Evolutionary conservation across 2,329 filamentous ascomycete genomes (phyloP).

Genomic region (Penicillium aurantiogriseum): DNA sequence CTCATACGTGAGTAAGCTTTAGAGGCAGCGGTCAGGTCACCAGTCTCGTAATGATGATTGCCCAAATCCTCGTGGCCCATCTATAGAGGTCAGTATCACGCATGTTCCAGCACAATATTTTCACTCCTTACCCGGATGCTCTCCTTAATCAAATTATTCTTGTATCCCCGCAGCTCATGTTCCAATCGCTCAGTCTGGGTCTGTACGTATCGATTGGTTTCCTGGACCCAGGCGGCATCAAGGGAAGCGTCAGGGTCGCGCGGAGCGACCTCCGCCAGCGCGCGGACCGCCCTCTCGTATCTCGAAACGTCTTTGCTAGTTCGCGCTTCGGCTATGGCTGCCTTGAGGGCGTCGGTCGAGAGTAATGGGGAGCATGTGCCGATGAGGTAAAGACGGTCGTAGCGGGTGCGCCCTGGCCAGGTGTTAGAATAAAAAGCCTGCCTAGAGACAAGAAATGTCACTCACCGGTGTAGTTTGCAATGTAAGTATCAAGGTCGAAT

Average conservation of each 20-base stretch:
- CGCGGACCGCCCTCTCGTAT: slow-evolving; percentile 68
- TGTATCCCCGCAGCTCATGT: slow-evolving; percentile 83
- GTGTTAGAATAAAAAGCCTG: slow-evolving; percentile 3
- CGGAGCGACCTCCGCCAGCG: slow-evolving; percentile 63
- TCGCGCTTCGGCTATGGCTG: slow-evolving; percentile 74
- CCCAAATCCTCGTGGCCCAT: slow-evolving; percentile 95
- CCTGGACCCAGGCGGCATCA: slow-evolving; percentile 74
- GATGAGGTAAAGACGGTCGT: slow-evolving; percentile 78
- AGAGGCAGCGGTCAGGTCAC: slow-evolving; percentile 68
- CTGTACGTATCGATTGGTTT: slow-evolving; percentile 64
- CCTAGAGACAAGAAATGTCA: not conserved
- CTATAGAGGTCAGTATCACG: slow-evolving; percentile 45
- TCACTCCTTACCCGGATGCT: slow-evolving; percentile 71
- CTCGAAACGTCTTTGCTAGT: slow-evolving; percentile 67
- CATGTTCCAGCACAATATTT: not conserved
- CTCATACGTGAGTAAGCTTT: slow-evolving; percentile 85
- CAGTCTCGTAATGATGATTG: slow-evolving; percentile 74
- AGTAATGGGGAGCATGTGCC: slow-evolving; percentile 74
- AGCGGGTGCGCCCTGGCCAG: slow-evolving; percentile 69
- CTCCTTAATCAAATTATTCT: slow-evolving; percentile 96
- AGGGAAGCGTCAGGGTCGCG: slow-evolving; percentile 64
- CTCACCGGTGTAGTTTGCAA: slow-evolving; percentile 79
- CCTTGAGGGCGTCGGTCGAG: slow-evolving; percentile 74
- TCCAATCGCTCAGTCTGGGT: slow-evolving; percentile 74
- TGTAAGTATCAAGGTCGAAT: slow-evolving; percentile 87